Evolutionary conservation across 768 basidiomycete species (phyloP), one percentile per base, ranked within the genome.

Genomic region (Gelatoporia subvermispora): DNA sequence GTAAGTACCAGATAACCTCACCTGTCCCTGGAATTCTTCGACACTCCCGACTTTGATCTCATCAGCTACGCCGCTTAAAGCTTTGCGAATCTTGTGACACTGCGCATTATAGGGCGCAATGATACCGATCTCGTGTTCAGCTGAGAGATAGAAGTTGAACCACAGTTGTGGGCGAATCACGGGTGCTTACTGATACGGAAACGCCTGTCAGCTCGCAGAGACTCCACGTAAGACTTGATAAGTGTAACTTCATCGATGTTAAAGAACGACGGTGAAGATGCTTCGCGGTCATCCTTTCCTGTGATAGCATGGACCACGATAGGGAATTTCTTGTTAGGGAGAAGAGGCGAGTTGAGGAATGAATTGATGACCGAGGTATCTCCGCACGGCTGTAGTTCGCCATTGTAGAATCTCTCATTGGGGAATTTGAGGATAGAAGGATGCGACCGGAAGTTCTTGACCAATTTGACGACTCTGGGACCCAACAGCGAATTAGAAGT

Each of bases 401-500:
- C 60, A 7, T 58, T 52, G 55, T 74, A 74, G 53, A 74, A 69
- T 41, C 57, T 48, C 17, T 73, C 62, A 53, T 84, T 84, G 2
- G 82, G 73, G 64, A 77, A 83, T 2, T 68, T 49, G 15, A 84
- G 61, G 38, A 85, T 84, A 8, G 70, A 67, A 2, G 65, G 63
- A 53, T 84, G 81, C 4, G 77, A 81, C 8, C 81, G 59, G 68
- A 77, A 83, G 61, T 82, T 81, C 62, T 79, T 78, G 36, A 78
- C 60, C 11, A 84, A 68, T 45, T 58, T 58, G 25, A 53, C 37
- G 18, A 41, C 52, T 9, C 57, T 58, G 31, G 23, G 21, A 24
- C 8, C 23, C n/a, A 8, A 16, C 35, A 21, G 28, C 35, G 8
- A n/a, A 34, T 41, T 18, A 42, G 34, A 1, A 2, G 18, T 18